These are phyloP conservation scores for Acacia crassicarpa DNA, from an alignment of 306 rosid species.

Conservation along the genomic window DNA sequence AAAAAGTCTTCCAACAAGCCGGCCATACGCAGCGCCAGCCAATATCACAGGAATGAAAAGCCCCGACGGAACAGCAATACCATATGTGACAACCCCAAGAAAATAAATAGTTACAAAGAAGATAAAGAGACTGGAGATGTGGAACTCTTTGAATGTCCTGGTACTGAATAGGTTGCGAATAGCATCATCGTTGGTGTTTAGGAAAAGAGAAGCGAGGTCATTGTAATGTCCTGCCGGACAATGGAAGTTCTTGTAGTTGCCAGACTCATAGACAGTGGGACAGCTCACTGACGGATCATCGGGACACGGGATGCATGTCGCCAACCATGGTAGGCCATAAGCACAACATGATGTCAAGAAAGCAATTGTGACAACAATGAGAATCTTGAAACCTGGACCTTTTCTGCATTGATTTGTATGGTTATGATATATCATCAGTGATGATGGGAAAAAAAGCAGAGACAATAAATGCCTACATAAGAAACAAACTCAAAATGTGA, in stretches of 20 bases:
- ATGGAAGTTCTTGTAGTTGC: slow-evolving; percentile 79
- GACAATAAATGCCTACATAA: neutral
- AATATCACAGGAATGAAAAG: slow-evolving; percentile 96
- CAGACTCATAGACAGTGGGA: slow-evolving; percentile 64
- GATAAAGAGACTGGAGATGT: slow-evolving; percentile 59
- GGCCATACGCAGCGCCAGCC: slow-evolving; percentile 91
- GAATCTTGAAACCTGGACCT: slow-evolving; percentile 61
- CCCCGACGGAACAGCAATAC: slow-evolving; percentile 92
- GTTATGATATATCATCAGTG: neutral
- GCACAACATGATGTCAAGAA: slow-evolving; percentile 73
- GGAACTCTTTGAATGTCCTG: slow-evolving; percentile 56
- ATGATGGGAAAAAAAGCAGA: neutral
- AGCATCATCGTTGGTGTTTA: slow-evolving; percentile 90
- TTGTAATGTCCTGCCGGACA: slow-evolving; percentile 82
- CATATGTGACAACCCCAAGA: slow-evolving; percentile 85
- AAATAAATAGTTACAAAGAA: slow-evolving; percentile 61
- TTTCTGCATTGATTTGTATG: slow-evolving; percentile 53
- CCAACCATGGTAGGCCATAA: slow-evolving; percentile 78
- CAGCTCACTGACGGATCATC: slow-evolving; percentile 40
- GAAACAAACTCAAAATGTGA: slow-evolving; percentile 21
- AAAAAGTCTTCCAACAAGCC: slow-evolving; percentile 68
- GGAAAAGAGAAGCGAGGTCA: slow-evolving; percentile 91
- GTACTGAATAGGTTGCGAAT: slow-evolving; percentile 84
- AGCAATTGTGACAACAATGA: slow-evolving; percentile 59
- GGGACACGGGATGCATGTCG: slow-evolving; percentile 75